Evolutionary conservation across 164 flowering plant genomes (phyloP), one percentile per base, ranked within the genome.

Genomic region (Tetrastigma voinierianum): DNA sequence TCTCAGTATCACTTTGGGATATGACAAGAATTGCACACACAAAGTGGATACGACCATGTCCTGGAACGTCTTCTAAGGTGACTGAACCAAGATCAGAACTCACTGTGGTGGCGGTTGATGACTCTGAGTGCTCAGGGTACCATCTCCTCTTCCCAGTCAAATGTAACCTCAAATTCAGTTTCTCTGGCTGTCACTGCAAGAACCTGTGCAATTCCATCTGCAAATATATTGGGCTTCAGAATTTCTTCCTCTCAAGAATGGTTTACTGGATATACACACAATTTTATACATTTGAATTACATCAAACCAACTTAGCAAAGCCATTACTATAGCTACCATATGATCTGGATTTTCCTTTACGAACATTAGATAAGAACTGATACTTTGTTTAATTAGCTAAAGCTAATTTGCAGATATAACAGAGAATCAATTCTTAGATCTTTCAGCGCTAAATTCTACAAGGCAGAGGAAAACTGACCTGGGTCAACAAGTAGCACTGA

Each of bases 1-100:
- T 75, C 2, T 70, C 78, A n/a, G 83, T 88, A 91, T 0, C 80
- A 76, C 9, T 76, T 59, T 0, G 93, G 96, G 68, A 87, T 90
- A 48, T 90, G 86, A 96, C 97, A 91, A 46, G 97, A 91, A 58
- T 90, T 82, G 82, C 97, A 91, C 17, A 83, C 77, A 83, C 77
- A 59, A 89, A 91, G 66, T 86, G 88, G 56, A 90, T 17, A 9
- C 63, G 74, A 25, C 86, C 96, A 16, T 74, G 77, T 0, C 85
- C 87, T 0, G 90, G 94, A 64, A 91, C 81, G 51, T 84, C 82
- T 45, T 90, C 81, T 6, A 91, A 72, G 15, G 88, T 87, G 56
- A 90, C 60, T 10, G 85, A 74, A 71, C 81, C 86, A 51, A 91
- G 94, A 72, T 74, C n/a, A 90, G 61, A 91, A 79, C 75, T 90